Evolutionary conservation across 441 rosid genomes (phyloP).

Genomic region (Populus trichocarpa): DNA sequence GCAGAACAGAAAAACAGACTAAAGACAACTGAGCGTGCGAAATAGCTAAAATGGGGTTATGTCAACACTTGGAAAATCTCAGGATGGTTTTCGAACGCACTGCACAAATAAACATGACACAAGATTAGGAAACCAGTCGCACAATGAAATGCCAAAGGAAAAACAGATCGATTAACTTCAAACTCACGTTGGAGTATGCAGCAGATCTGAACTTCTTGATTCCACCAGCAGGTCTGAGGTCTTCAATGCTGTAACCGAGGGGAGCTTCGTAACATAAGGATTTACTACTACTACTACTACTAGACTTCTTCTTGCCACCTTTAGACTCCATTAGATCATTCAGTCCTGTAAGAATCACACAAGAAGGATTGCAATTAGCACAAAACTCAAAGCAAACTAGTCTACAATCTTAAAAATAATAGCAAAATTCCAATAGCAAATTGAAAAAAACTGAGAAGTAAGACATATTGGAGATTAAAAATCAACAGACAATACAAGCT

Average conservation of each 20-base stretch:
- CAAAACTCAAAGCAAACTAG: background rate
- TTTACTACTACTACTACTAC: conserved; percentile 47
- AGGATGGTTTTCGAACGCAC: conserved; percentile 81
- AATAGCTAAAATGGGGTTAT: background rate
- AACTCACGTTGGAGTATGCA: conserved; percentile 82
- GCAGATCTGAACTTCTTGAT: conserved; percentile 83
- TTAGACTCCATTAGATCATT: conserved; percentile 79
- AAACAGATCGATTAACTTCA: background rate
- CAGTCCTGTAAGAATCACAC: conserved; percentile 13
- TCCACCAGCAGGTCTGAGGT: conserved; percentile 75
- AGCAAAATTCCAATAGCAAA: background rate
- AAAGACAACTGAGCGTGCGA: background rate
- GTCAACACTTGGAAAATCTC: conserved; percentile 33
- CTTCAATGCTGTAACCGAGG: conserved; percentile 83
- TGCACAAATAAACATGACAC: conserved; percentile 33
- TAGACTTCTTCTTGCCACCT: conserved; percentile 65
- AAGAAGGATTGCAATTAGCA: background rate
- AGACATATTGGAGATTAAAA: background rate
- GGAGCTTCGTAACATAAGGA: conserved; percentile 71
- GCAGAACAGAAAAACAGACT: conserved; percentile 13
- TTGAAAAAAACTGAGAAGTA: background rate
- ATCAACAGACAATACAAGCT: background rate
- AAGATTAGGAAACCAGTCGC: background rate
- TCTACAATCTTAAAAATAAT: background rate
- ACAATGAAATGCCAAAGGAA: background rate